Conservation (phyloP, 768 basidiomycete genomes). For the Lentinus brumalis region DNA sequence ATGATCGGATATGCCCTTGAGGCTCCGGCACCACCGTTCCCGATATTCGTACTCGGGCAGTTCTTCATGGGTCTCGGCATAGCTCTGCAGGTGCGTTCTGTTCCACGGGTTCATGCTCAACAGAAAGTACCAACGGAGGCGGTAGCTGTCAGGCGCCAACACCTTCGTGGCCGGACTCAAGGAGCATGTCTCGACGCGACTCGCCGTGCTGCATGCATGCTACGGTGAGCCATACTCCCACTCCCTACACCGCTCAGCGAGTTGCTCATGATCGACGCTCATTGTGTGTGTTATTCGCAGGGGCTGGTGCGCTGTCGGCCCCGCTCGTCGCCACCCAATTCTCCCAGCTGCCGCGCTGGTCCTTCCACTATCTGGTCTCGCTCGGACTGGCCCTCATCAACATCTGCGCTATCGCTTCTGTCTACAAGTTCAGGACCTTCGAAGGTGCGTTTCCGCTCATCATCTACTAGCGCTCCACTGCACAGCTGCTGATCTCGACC, state of each 20-base stretch:
- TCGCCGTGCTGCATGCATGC: conserved; percentile 68
- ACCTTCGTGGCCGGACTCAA: conserved; percentile 65
- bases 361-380: conserved; percentile 75
- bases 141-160: conserved; percentile 71
- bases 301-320: conserved; percentile 65
- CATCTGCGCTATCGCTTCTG: conserved; percentile 60
- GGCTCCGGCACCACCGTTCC: conserved; percentile 62
- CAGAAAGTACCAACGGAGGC: background rate
- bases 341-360: conserved; percentile 65
- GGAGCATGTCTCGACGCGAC: conserved; percentile 58
- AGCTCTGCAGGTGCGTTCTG: conserved; percentile 41
- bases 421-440: conserved; percentile 62
- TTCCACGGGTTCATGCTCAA: too few species aligned
- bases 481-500: too few species aligned
- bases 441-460: background rate
- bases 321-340: conserved; percentile 87
- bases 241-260: too few species aligned
- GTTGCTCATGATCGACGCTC: background rate
- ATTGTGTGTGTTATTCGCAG: conserved; percentile 34
- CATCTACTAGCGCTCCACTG: background rate
- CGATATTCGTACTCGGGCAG: conserved; percentile 55
- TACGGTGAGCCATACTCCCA: conserved; percentile 48
- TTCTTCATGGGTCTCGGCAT: conserved; percentile 52
- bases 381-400: conserved; percentile 65
- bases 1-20: conserved; percentile 56